Base-by-base conservation (phyloP, 192 early-diverging fungal species). In the Chytriomyces sp. region DNA sequence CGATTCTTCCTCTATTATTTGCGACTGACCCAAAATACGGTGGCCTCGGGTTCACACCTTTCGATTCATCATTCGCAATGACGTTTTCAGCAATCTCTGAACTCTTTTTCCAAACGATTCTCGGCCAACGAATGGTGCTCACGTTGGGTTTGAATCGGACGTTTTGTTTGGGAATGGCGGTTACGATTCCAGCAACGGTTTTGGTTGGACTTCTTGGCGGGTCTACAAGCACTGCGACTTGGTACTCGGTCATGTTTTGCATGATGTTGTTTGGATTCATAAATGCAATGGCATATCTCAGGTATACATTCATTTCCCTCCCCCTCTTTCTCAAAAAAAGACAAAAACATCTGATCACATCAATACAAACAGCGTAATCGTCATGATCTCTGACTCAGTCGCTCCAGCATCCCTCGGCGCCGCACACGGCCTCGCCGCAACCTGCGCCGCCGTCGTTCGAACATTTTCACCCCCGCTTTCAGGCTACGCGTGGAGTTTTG, bases 1-100 rank as follows among this genome's bases (percentile, higher is more conserved):
- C 82, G 3, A 47, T 80, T 18, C 64, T 85, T 10, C 84, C 86
- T 8, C 83, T 87, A 6, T 81, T 77, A 61, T 82, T 85, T 49
- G 72, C 83, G 1, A 62, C 86, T 4, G n/a, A 65, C 23, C 44
- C 24, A n/a, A 13, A 50, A 13, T 20, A 50, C 3, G 84, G 82
- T 7, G 85, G 85, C 5, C 77, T 84, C 8, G 73, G 45, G 5
- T 72, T 79, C 10, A 45, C 77, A n/a, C 35, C 82, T 0, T 73
- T 60, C 6, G 53, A 63, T 13, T 65, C 79, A 5, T 72, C 83
- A 0, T 66, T 76, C 10, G 68, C 74, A 43, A 62, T 87, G 53
- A 67, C 77, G 5, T 35, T 80, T 44, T 77, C 82, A 48, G 75
- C 83, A 16, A 23, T 50, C 43, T 69, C 74, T n/a, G 84, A 87